These are phyloP conservation scores for Aaosphaeria arxii DNA, from an alignment of 2,329 filamentous ascomycete genomes.

Conservation along the genomic window DNA sequence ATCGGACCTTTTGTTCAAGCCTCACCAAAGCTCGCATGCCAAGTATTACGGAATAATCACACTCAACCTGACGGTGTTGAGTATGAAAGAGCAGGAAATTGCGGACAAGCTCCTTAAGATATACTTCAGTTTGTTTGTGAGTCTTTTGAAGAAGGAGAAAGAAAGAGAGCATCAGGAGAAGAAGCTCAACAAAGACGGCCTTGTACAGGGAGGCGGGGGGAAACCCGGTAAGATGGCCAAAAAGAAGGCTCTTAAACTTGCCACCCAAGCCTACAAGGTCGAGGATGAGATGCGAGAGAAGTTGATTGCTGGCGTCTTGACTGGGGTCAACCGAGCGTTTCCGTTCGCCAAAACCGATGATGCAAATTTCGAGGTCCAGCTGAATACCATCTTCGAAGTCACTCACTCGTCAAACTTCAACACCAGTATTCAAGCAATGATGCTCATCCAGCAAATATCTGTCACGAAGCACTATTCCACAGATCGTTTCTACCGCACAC, in stretches of 20 bases:
- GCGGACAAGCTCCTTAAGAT: slow-evolving; percentile 81
- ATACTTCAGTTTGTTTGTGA: slow-evolving; percentile 87
- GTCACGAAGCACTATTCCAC: slow-evolving; percentile 74
- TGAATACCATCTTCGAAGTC: slow-evolving; percentile 92
- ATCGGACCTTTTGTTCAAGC: slow-evolving; percentile 80
- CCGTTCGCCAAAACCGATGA: slow-evolving; percentile 85
- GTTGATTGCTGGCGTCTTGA: slow-evolving; percentile 84
- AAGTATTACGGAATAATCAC: slow-evolving; percentile 97
- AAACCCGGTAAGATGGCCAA: slow-evolving; percentile 53
- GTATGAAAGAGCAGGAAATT: slow-evolving; percentile 74
- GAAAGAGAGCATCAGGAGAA: slow-evolving; percentile 37
- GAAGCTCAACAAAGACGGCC: slow-evolving; percentile 48
- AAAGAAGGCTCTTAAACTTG: slow-evolving; percentile 42
- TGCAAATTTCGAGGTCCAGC: slow-evolving; percentile 77
- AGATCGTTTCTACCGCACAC: slow-evolving; percentile 89
- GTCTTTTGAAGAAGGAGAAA: slow-evolving; percentile 66
- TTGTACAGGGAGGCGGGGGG: slow-evolving; percentile 54
- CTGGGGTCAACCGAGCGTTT: slow-evolving; percentile 92
- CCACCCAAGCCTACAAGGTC: slow-evolving; percentile 41
- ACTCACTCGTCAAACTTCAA: slow-evolving; percentile 99
- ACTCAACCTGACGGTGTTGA: slow-evolving; percentile 92
- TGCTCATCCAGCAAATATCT: slow-evolving; percentile 91
- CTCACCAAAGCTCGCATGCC: slow-evolving; percentile 81
- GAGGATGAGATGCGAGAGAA: slow-evolving; percentile 77
- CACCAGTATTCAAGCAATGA: slow-evolving; percentile 91